Evolutionary conservation across 805 yeast genomes (phyloP), one percentile per base, ranked within the genome.

Genomic region (Ogataea zsoltii): DNA sequence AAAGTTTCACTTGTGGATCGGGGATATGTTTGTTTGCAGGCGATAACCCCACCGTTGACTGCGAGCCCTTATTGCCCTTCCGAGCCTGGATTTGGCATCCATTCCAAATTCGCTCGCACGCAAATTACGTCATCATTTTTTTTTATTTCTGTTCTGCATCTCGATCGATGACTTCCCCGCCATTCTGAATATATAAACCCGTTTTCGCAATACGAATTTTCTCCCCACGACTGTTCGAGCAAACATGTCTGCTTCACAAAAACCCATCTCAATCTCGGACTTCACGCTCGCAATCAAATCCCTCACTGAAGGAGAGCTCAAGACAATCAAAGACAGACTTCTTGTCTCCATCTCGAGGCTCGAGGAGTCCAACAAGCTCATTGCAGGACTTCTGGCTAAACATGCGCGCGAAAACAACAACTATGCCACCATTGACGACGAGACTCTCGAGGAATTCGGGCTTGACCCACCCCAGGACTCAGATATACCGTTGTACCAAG

Each of bases 401-500:
- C 37, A 40, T 16, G 58, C 67, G 23, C 28, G 29, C 13, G 46
- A 41, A 10, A 15, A 21, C 23, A 41, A 54, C 10, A 28, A 37
- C 4, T 61, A 60, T 17, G 70, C 63, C 15, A 54, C 58, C 10
- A 61, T 63, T 23, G 67, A 68, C 16, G 66, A 63, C 10, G 70
- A 69, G 25, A 82, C 77, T 53, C 56, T 63, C 10, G 62, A 65
- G 10, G 66, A 67, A 14, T 34, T 25, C 26, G 47, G 41, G 3
- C 38, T 45, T 14, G 49, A 47, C 15, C 33, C 44, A 5, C 41
- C 49, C 11, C 42, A 44, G 2, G 67, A 65, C 4, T 69, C 69
- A 11, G 88, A 83, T 55, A 57, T 68, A n/a, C 60, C 65, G 13
- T 56, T 85, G 13, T 84, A 76, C 62, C 59, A 54, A 5, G 84